Evolutionary conservation across 805 yeast genomes (phyloP).

Genomic region (Martiniozyma abietophila): DNA sequence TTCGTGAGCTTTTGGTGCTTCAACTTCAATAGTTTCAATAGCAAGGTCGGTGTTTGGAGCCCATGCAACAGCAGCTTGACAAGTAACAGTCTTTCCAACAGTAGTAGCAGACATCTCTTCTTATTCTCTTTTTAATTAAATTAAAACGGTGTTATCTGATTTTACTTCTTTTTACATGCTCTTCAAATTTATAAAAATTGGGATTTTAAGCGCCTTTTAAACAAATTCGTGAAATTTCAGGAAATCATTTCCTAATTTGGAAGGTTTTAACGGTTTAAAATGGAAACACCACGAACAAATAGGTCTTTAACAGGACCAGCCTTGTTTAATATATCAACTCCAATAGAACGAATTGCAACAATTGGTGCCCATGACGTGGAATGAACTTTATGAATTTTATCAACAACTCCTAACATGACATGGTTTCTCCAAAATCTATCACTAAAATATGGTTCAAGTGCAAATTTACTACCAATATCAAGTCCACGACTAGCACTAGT

Average conservation of each 20-base stretch:
- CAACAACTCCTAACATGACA: conserved; percentile 76
- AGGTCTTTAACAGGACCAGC: conserved; percentile 58
- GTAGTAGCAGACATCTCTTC: conserved; percentile 2
- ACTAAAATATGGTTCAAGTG: conserved; percentile 79
- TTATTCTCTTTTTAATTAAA: background rate
- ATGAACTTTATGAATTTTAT: conserved; percentile 83
- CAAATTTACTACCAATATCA: conserved; percentile 76
- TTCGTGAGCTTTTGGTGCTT: conserved; percentile 94
- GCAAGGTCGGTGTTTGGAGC: conserved; percentile 70
- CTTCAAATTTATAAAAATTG: no score
- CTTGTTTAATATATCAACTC: conserved; percentile 60
- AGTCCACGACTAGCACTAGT: conserved; percentile 66
- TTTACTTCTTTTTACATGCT: no score
- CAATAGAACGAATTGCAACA: conserved; percentile 66
- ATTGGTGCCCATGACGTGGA: conserved; percentile 64
- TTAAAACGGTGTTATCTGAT: no score
- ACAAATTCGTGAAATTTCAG: background rate
- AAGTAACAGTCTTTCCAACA: conserved; percentile 46
- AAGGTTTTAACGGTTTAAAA: background rate
- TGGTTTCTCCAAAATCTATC: conserved; percentile 78
- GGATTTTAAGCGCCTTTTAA: no score
- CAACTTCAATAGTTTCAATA: conserved; percentile 83
- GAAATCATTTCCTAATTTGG: conserved; percentile 1
- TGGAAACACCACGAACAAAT: no score
- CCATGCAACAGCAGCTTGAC: conserved; percentile 98